Evolutionary conservation across 2,329 filamentous ascomycete species (phyloP), one percentile per base, ranked within the genome.

Genomic region (Myriosclerotinia duriaeana): DNA sequence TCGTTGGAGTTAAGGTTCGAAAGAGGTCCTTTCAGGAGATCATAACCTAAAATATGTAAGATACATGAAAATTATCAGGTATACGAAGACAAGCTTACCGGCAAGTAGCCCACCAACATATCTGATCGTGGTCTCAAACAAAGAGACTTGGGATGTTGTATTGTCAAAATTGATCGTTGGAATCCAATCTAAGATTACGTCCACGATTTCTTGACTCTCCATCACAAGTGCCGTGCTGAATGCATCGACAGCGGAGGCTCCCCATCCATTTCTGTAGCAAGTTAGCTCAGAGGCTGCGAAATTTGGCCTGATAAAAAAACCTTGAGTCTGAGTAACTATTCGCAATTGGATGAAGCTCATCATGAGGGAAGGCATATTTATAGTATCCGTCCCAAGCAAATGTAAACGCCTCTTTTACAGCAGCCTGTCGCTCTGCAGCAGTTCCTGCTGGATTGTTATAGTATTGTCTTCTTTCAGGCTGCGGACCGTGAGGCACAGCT

Each of bases 81-180:
- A 56, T 6, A 48, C 40, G 22, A 5, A 5, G 15, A 11, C 50
- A 1, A n/a, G 30, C 85, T 89, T 4, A 68, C 88, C 91, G 2
- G 92, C 90, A 11, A 97, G 75, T 72, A 97, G 82, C 20, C 92
- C 93, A 12, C 86, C 93, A 0, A 97, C 79, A 73, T 96, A 96
- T 38, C 93, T 88, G 74, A 97, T 96, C 0, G 91, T 97, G 0
- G 92, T 96, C 78, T 97, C 93, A 73, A 97, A 97, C 9, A 97
- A 78, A 48, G 89, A 94, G 59, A 96, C 87, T 30, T 44, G 5
- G n/a, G 44, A 2, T 81, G 73, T 0, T 89, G 90, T 14, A 81
- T 79, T 53, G 44, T 83, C 83, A 74, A 91, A 96, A 77, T 96
- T 81, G 73, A 96, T 89, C 0, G 78, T 84, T 0, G 86, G 83